These are phyloP conservation scores for Salix koriyanagi DNA, from an alignment of 345 rosid species.

Conservation along the genomic window DNA sequence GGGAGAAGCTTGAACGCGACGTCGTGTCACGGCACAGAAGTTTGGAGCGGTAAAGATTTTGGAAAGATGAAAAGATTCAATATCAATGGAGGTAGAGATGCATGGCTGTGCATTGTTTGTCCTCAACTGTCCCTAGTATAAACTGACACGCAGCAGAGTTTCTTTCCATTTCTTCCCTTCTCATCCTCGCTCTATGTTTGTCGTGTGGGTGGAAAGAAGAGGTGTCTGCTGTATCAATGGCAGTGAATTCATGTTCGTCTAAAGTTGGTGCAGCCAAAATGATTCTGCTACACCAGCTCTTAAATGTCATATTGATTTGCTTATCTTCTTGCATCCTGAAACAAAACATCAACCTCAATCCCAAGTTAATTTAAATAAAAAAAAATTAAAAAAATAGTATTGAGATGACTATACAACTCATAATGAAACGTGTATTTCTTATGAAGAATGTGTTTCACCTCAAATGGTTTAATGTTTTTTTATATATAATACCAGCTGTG, in stretches of 20 bases:
- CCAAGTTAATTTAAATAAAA: too few species aligned
- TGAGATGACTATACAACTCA: too few species aligned
- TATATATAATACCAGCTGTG: too few species aligned
- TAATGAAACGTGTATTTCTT: too few species aligned
- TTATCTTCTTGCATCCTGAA: too few species aligned
- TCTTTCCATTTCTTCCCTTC: background rate
- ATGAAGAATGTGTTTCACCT: too few species aligned
- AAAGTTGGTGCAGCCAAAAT: background rate
- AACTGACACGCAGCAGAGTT: background rate
- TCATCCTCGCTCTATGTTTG: background rate
- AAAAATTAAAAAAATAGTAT: too few species aligned
- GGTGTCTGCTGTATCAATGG: background rate
- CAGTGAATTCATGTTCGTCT: background rate
- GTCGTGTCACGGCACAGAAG: constrained; percentile 48
- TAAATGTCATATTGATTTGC: background rate
- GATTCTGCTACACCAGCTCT: background rate
- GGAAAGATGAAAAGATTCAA: constrained; percentile 23
- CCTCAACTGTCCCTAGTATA: constrained; percentile 39
- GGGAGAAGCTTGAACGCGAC: constrained; percentile 31
- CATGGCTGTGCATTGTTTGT: constrained; percentile 64
- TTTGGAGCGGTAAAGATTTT: constrained; percentile 52
- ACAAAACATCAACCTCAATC: too few species aligned
- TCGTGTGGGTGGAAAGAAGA: background rate
- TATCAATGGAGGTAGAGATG: constrained; percentile 40
- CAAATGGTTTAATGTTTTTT: too few species aligned